phyloP scores from a whole-genome alignment of 2,329 filamentous ascomycete genomes.

The Rachicladosporium sp. region DNA sequence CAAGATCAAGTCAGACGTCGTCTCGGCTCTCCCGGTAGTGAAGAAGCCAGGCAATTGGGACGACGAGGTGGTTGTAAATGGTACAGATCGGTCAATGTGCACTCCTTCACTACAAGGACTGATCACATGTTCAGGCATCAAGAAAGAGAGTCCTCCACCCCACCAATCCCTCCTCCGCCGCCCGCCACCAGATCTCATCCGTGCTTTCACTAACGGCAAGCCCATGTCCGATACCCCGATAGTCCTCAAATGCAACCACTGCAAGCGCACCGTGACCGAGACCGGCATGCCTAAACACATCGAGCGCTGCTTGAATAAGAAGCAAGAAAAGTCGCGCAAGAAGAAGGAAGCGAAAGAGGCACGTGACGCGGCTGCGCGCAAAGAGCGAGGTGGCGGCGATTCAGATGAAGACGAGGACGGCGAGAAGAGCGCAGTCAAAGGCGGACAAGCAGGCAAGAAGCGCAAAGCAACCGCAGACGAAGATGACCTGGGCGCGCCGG shows the following conservation, averaged over 20 bases:
- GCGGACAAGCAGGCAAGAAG: slow-evolving; percentile 26
- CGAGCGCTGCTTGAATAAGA: slow-evolving; percentile 68
- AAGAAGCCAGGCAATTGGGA: slow-evolving; percentile 24
- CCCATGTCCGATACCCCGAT: slow-evolving; percentile 72
- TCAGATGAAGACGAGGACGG: slow-evolving; percentile 23
- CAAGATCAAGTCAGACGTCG: slow-evolving; percentile 16
- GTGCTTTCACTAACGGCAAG: slow-evolving; percentile 69
- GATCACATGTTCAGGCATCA: too few relatives aligned
- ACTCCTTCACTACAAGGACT: too few relatives aligned
- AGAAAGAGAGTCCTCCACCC: slow-evolving; percentile 1
- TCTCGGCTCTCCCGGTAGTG: slow-evolving; percentile 18
- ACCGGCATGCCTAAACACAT: slow-evolving; percentile 68
- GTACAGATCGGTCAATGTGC: too few relatives aligned
- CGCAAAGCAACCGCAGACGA: slow-evolving; percentile 40
- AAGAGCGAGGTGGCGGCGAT: slow-evolving; percentile 31
- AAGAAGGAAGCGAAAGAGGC: slow-evolving; percentile 52
- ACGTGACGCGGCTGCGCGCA: slow-evolving; percentile 36
- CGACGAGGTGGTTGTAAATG: slow-evolving; percentile 4
- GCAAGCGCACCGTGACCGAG: slow-evolving; percentile 75
- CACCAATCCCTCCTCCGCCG: slow-evolving; percentile 32
- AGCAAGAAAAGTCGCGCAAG: slow-evolving; percentile 53
- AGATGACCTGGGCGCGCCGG: slow-evolving; percentile 63
- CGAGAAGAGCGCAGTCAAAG: slow-evolving; percentile 19
- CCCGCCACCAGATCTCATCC: slow-evolving; percentile 62
- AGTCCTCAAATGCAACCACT: slow-evolving; percentile 76